These are phyloP conservation scores for Prunus campanulata DNA, from an alignment of 306 rosid genomes.

Conservation along the genomic window DNA sequence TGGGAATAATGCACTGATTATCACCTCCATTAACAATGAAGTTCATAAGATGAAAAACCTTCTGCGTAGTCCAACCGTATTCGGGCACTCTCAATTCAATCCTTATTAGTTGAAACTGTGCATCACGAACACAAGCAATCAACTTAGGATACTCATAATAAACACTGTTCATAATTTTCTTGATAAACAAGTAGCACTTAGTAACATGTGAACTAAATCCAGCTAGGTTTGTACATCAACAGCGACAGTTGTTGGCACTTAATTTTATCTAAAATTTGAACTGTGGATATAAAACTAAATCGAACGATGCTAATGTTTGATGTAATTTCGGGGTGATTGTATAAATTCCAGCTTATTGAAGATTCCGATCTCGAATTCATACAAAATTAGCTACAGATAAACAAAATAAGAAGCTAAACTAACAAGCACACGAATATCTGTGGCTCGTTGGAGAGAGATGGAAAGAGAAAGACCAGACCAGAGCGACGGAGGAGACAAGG, in stretches of 20 bases:
- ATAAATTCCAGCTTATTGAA: neutral
- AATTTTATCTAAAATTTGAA: neutral
- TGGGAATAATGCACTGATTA: neutral
- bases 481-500: constrained; percentile 73
- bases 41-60: constrained; percentile 95
- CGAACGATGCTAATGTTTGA: neutral
- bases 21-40: constrained; percentile 90
- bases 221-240: neutral
- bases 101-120: constrained; percentile 83
- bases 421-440: neutral
- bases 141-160: neutral
- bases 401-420: neutral
- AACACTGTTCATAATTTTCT: neutral
- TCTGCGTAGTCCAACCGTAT: constrained; percentile 97
- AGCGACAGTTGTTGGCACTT: neutral
- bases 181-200: neutral
- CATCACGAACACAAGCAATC: constrained; percentile 1
- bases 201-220: neutral
- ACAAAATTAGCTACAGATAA: neutral
- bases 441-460: neutral
- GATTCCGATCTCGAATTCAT: neutral
- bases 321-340: neutral
- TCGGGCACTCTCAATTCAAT: constrained; percentile 94
- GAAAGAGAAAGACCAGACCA: constrained; percentile 41
- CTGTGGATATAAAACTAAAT: neutral